Evolutionary conservation across 306 rosid species (phyloP), one percentile per base, ranked within the genome.

Genomic region (Vigna unguiculata): DNA sequence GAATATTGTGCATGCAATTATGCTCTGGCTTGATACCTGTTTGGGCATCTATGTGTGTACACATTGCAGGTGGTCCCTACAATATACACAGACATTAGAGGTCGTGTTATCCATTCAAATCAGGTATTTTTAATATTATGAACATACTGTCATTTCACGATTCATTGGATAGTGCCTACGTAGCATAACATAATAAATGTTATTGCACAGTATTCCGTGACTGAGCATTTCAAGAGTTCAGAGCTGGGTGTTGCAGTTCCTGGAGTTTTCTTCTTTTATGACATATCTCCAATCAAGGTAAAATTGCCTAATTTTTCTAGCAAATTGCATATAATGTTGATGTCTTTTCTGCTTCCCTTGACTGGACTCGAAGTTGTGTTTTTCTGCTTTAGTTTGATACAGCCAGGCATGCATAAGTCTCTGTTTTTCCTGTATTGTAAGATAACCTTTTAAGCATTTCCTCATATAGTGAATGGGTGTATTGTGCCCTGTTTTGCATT

Each of bases 211-310:
- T 93, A 91, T 82, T 93, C 98, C 45, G 97, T 91, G 64, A 93
- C 97, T 5, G 97, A 93, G 87, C 98, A 93, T 89, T 93, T 86
- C 78, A 91, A 86, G 85, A 86, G 86, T 83, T 71, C 88, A 36
- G 97, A 93, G 65, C 36, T 70, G 2, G 93, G 92, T 58, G 66
- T 38, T 79, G 72, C 85, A 52, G 71, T 88, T 68, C 90, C 98
- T 9, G 98, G 98, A 64, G 91, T 91, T 72, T 93, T 87, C 91
- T 89, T 91, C 87, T 83, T 72, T 46, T 91, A 93, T 64, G 97
- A 93, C 83, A 84, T 93, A 78, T 91, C 97, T 60, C 98, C 98
- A 21, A 86, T 93, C 67, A 93, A 93, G 96, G 98, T 93, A 76
- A 52, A 16, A 58, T 30, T 61, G 38, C 46, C 52, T 57, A 54